Percentiles rank a stretch among this genome's conserved stretches.
These are phyloP conservation scores for Syzygium aromaticum DNA, from an alignment of 345 rosid genomes.

Conservation along the genomic window DNA sequence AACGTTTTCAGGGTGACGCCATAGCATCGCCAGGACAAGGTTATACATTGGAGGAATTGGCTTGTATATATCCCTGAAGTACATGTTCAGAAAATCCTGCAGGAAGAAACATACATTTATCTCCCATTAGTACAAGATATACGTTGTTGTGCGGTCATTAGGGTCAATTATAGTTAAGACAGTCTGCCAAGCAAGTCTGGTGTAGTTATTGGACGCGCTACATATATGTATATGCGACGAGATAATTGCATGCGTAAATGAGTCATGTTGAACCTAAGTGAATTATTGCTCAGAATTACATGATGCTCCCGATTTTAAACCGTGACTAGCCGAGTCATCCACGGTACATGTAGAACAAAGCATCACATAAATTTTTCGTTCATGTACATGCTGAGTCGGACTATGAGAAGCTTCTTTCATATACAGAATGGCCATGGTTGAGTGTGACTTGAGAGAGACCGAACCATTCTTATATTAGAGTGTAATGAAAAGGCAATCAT, in stretches of 20 bases:
- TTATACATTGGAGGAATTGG: constrained; percentile 61
- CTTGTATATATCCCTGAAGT: constrained; percentile 56
- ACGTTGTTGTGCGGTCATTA: background rate
- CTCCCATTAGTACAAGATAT: background rate
- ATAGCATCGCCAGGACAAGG: constrained; percentile 80
- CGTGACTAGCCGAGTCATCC: background rate
- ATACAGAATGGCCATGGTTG: background rate
- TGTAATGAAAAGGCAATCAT: background rate
- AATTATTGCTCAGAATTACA: background rate
- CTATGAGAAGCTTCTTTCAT: background rate
- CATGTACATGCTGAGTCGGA: background rate
- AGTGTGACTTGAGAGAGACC: background rate
- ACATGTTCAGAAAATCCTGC: constrained; percentile 79
- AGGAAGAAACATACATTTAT: background rate
- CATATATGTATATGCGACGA: background rate
- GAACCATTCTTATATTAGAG: background rate
- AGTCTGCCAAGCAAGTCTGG: background rate
- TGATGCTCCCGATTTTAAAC: background rate
- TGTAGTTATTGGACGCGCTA: background rate
- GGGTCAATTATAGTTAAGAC: background rate
- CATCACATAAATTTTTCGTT: background rate
- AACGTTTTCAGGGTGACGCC: constrained; percentile 91
- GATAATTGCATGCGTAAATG: background rate
- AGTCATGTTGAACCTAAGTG: background rate
- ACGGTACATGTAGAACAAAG: background rate